Base-by-base conservation (phyloP, 257 asterid species). In the Hygrophila difformis region DNA sequence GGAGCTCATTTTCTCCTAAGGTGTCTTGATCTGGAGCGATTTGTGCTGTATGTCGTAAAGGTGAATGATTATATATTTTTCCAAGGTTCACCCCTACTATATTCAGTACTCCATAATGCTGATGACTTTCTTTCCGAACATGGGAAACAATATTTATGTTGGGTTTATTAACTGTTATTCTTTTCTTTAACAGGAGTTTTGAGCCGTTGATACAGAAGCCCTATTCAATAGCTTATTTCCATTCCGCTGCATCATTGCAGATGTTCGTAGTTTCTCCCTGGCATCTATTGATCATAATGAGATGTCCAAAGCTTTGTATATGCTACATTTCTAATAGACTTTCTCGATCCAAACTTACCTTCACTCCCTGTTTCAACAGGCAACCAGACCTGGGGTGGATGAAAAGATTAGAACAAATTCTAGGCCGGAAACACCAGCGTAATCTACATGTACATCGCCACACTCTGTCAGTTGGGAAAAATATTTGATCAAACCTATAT, bases 141-240 rank as follows among this genome's bases (percentile, higher is more conserved):
- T n/a, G n/a, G n/a, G n/a, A n/a, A n/a, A n/a, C 1, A 44, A 47
- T 38, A 41, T 35, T 53, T 37, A 44, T 59, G 24, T 44, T 55
- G 18, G 24, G 18, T 67, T n/a, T n/a, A n/a, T n/a, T n/a, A n/a
- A n/a, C n/a, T n/a, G n/a, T n/a, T n/a, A n/a, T n/a, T n/a, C n/a
- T 56, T 65, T 74, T 71, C 57, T 70, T 67, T 66, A n/a, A n/a
- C 86, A 91, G 99, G 99, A 91, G 77, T 91, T n/a, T 91, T 33
- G 99, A 91, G 65, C 93, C 99, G 50, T 57, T 91, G 76, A 82
- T 91, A 52, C 95, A 91, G 77, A 91, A 91, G 82, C 97, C 99
- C 41, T 91, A 82, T 60, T 36, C 89, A 2, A 72, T 86, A 60
- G 99, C 80, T 50, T 91, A 91, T 70, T 69, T 91, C 69, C 99